Conservation (phyloP, 2,329 filamentous ascomycete genomes). For the Fusarium brachygibbosum region DNA sequence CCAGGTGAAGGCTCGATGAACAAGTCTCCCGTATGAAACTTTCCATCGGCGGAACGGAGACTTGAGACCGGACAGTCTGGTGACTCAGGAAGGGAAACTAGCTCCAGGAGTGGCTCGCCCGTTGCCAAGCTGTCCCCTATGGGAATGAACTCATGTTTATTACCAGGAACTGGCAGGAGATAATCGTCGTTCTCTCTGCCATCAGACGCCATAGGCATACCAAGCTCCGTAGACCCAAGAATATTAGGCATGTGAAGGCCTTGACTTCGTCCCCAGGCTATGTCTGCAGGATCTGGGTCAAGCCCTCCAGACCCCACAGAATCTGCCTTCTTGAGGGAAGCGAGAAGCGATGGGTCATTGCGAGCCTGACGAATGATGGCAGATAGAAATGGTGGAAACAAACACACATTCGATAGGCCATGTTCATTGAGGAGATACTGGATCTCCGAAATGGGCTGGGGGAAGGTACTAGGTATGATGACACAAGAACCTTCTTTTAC, state of each 20-base stretch:
- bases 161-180: not conserved
- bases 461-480: slow-evolving; percentile 29
- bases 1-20: slow-evolving; percentile 44
- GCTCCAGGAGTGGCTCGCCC: slow-evolving; percentile 23
- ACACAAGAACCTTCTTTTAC: slow-evolving; percentile 24
- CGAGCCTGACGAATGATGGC: slow-evolving; percentile 28
- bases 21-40: slow-evolving; percentile 45
- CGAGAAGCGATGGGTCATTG: slow-evolving; percentile 16
- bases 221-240: slow-evolving; percentile 35
- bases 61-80: slow-evolving; percentile 31
- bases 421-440: slow-evolving; percentile 18
- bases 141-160: slow-evolving; percentile 24
- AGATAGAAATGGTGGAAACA: slow-evolving; percentile 26
- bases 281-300: slow-evolving; percentile 2
- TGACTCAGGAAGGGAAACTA: slow-evolving; percentile 24
- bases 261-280: slow-evolving; percentile 27
- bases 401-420: slow-evolving; percentile 8
- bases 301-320: slow-evolving; percentile 16
- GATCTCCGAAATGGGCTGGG: slow-evolving; percentile 20
- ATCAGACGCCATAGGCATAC: slow-evolving; percentile 10
- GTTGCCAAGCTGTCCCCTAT: not conserved
- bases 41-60: slow-evolving; percentile 32
- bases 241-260: slow-evolving; percentile 23
- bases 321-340: slow-evolving; percentile 17
- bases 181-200: not conserved